A percentile compares a stretch with the other conserved stretches of the same genome.
Evolutionary conservation across 768 basidiomycete species (phyloP).

Genomic region (Paxillus involutus): DNA sequence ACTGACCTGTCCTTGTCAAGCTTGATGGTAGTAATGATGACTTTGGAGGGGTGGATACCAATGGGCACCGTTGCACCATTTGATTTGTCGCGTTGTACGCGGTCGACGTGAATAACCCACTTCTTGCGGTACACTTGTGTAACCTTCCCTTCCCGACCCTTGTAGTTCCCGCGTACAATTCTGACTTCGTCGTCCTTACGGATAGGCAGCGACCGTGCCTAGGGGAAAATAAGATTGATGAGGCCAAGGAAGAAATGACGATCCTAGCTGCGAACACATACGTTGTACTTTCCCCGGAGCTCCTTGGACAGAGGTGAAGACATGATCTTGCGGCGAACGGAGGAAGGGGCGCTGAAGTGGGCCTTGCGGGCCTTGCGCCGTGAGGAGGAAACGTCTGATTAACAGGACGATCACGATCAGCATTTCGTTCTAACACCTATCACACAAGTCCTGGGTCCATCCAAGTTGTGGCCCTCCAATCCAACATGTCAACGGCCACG

Average conservation of each 20-base stretch:
- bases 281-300: conserved; percentile 88
- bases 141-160: conserved; percentile 98
- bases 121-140: conserved; percentile 98
- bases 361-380: conserved; percentile 98
- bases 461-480: conserved; percentile 43
- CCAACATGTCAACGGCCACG: conserved; percentile 47
- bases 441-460: conserved; percentile 36
- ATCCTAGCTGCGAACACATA: conserved; percentile 39
- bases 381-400: conserved; percentile 82
- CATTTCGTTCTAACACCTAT: conserved; percentile 17
- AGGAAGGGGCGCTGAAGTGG: conserved; percentile 95
- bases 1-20: conserved; percentile 84
- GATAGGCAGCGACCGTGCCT: conserved; percentile 91
- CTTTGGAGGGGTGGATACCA: conserved; percentile 95
- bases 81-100: conserved; percentile 96
- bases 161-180: conserved; percentile 97
- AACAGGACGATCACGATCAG: conserved; percentile 30
- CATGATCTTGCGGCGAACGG: conserved; percentile 96
- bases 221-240: neutral
- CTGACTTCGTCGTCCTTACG: conserved; percentile 98
- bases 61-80: conserved; percentile 94
- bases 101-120: conserved; percentile 98
- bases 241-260: neutral
- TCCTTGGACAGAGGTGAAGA: conserved; percentile 95
- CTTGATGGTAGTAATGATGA: conserved; percentile 91